Conservation (phyloP, 768 basidiomycete species). For the Gymnopilus dilepis region DNA sequence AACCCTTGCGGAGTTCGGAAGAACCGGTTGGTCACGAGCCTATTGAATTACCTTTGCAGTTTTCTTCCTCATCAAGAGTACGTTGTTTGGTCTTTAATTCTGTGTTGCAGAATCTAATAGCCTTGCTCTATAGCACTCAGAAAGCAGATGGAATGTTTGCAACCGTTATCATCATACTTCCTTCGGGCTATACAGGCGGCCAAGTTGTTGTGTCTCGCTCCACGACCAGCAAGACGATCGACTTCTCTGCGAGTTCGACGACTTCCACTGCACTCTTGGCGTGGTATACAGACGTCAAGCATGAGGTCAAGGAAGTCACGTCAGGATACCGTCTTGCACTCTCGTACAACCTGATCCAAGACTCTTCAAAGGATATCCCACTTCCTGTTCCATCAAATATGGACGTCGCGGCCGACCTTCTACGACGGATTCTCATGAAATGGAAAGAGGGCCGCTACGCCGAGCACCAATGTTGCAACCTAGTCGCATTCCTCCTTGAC, state of each 20-base stretch:
- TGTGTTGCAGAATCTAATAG: conserved; percentile 34
- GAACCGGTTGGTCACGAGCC: no score
- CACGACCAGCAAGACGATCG: conserved; percentile 37
- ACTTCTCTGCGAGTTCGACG: conserved; percentile 37
- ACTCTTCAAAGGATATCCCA: conserved; percentile 32
- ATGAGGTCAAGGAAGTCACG: conserved; percentile 54
- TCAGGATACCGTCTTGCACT: conserved; percentile 56
- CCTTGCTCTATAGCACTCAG: conserved; percentile 40
- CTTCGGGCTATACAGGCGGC: conserved; percentile 52
- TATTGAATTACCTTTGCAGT: no score
- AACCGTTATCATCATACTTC: conserved; percentile 51
- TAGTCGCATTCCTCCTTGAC: conserved; percentile 32
- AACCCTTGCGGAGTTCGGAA: no score
- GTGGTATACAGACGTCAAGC: conserved; percentile 60
- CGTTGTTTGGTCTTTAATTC: not conserved
- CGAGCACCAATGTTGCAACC: conserved; percentile 21
- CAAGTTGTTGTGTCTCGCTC: conserved; percentile 49
- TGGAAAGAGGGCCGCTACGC: conserved; percentile 37
- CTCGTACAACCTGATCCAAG: conserved; percentile 55
- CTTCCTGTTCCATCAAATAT: conserved; percentile 27
- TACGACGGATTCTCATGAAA: conserved; percentile 39
- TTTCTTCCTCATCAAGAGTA: conserved; percentile 55
- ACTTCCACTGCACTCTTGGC: conserved; percentile 43
- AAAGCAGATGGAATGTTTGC: conserved; percentile 57
- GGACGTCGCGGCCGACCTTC: conserved; percentile 30